These are phyloP conservation scores for Decorospora gaudefroyi DNA, from an alignment of 2,329 filamentous ascomycete species.

Conservation along the genomic window DNA sequence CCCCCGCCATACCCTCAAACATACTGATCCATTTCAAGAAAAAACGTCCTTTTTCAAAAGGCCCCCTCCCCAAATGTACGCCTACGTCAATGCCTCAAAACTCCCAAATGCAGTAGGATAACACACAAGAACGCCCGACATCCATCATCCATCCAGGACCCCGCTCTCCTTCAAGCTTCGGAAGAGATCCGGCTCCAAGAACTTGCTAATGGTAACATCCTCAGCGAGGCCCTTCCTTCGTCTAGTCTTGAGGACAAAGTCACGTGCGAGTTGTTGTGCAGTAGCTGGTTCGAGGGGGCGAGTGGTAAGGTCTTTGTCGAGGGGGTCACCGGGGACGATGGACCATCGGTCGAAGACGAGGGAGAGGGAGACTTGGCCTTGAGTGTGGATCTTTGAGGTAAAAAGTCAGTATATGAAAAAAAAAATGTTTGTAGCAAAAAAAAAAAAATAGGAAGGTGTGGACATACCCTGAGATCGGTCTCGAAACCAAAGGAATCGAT, in stretches of 20 bases:
- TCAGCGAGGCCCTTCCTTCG: slow-evolving; percentile 91
- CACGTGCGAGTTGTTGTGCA: slow-evolving; percentile 85
- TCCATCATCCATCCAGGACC: slow-evolving; percentile 66
- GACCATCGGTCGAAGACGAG: slow-evolving; percentile 96
- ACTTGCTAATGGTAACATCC: slow-evolving; percentile 94
- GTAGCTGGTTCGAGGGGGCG: slow-evolving; percentile 84
- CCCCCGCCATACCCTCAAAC: too few species aligned
- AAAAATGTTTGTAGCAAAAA: neutral
- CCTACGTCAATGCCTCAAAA: too few species aligned
- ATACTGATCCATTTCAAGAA: too few species aligned
- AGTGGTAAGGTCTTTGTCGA: slow-evolving; percentile 83
- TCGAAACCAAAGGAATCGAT: slow-evolving; percentile 99
- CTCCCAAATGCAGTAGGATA: too few species aligned
- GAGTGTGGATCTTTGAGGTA: slow-evolving; percentile 72
- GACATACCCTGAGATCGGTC: slow-evolving; percentile 73
- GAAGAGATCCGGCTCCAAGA: slow-evolving; percentile 93
- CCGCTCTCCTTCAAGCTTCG: slow-evolving; percentile 86
- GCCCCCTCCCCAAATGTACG: too few species aligned
- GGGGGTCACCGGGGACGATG: slow-evolving; percentile 91
- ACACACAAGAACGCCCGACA: slow-evolving; percentile 16
- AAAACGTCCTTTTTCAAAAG: too few species aligned
- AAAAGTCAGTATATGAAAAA: slow-evolving; percentile 11
- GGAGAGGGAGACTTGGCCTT: slow-evolving; percentile 86
- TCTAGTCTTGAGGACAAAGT: slow-evolving; percentile 96
- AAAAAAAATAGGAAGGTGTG: slow-evolving; percentile 16